Evolutionary conservation across 306 rosid species (phyloP).

Genomic region (Medicago arabica): DNA sequence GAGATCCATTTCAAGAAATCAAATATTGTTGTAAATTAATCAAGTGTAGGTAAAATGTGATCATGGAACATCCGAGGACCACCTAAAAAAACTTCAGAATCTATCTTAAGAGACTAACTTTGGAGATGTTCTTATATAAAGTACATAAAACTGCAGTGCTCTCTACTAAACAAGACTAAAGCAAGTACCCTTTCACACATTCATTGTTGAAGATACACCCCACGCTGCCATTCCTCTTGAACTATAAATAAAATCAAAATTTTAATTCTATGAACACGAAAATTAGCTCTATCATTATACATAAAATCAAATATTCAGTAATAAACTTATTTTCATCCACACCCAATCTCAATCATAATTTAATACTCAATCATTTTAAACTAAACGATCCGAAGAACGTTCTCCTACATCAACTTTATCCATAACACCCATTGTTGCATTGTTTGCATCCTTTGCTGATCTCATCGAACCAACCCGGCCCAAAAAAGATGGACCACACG

Average conservation of each 20-base stretch:
- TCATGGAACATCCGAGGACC: no score
- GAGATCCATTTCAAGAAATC: no score
- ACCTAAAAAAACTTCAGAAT: no score
- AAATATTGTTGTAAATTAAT: no score
- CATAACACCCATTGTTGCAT: background rate
- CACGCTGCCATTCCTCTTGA: background rate
- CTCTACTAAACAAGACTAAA: no score
- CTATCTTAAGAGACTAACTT: no score
- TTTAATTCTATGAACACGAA: slow-evolving; percentile 13
- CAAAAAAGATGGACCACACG: slow-evolving; percentile 49
- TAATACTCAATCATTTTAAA: background rate
- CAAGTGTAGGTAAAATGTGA: no score
- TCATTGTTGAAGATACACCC: no score
- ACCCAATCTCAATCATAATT: background rate
- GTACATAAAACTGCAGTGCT: no score
- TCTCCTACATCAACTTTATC: slow-evolving; percentile 43
- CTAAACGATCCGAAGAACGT: slow-evolving; percentile 47
- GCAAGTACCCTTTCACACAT: background rate
- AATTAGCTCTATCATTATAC: background rate
- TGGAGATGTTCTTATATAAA: no score
- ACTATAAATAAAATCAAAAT: no score
- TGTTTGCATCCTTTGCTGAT: slow-evolving; percentile 16
- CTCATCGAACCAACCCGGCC: slow-evolving; percentile 38
- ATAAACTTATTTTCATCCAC: background rate
- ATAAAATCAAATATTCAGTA: background rate